Base-by-base conservation (phyloP, 176 grass and related monocot species). In the Echinochloa phyllopogon region DNA sequence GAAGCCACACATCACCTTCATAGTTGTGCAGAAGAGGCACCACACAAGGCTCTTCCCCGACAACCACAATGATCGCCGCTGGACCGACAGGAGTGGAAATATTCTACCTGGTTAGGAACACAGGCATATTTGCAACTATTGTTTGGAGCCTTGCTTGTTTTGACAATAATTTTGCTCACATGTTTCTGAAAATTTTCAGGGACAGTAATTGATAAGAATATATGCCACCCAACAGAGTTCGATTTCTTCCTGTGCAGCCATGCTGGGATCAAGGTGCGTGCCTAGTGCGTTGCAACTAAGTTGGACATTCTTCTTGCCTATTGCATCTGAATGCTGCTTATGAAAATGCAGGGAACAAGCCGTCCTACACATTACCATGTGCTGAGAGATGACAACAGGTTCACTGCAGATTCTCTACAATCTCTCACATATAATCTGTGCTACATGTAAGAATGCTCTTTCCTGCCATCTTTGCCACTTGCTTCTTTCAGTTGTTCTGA, bases 11-110 rank as follows among this genome's bases (percentile, higher is more conserved):
- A 87, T 98, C 51, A 95, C 95, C 59, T 98, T 98, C 67, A 88
- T 98, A 69, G 85, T 95, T n/a, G 92, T 98, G 41, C 92, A 94
- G 87, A 98, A 98, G 76, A 86, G 95, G 71, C 91, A 98, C 38
- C 92, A 98, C 62, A 95, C 93, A 36, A 89, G 92, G 17, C 45
- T 98, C 6, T 95, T 92, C 62, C 87, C 88, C 51, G 58, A 53
- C 25, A 80, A 91, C 44, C 58, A 80, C 67, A 85, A 55, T 33
- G 44, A 86, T 68, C 10, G 4, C 0, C 13, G 24, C 21, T 70
- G 27, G 16, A 23, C 18, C 10, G 86, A 89, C 33, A 80, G 0
- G 24, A 93, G 44, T 69, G 82, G 82, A 55, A 95, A 98, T 69
- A 20, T 95, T 70, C 42, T 83, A 44, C 79, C 95, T 43, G 95